These are phyloP conservation scores for Candida adriatica DNA, from an alignment of 805 yeast species.

Conservation along the genomic window DNA sequence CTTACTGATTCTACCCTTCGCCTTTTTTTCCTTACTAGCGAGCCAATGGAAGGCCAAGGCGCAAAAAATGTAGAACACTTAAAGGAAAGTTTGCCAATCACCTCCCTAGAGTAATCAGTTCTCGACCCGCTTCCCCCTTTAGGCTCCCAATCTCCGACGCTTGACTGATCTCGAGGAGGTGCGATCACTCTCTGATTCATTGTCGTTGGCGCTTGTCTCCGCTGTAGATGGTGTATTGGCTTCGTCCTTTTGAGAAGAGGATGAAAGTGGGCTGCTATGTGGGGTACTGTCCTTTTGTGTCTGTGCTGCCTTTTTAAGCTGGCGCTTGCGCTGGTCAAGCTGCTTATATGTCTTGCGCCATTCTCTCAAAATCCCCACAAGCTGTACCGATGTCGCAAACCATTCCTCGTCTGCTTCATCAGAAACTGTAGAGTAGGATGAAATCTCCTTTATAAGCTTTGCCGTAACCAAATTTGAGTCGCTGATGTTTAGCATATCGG, in stretches of 20 bases:
- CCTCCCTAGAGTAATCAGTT: no score
- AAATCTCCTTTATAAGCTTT: constrained; percentile 1
- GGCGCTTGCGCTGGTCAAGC: constrained; percentile 22
- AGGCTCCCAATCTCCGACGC: neutral
- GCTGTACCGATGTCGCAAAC: constrained; percentile 12
- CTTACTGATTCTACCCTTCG: no score
- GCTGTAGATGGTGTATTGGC: constrained; percentile 3
- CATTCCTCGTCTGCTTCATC: constrained; percentile 13
- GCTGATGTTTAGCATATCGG: neutral
- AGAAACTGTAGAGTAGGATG: constrained; percentile 3
- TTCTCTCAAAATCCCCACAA: constrained; percentile 10
- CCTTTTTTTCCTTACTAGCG: no score
- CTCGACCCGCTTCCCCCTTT: no score
- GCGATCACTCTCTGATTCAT: constrained; percentile 6
- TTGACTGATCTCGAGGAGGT: neutral
- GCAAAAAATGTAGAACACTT: no score
- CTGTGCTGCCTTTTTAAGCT: constrained; percentile 11
- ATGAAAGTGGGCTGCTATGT: neutral
- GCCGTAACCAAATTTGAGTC: neutral
- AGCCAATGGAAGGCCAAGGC: no score
- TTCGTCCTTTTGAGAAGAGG: neutral
- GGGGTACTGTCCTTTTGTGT: neutral
- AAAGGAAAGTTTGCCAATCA: no score
- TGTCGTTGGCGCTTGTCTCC: constrained; percentile 6
- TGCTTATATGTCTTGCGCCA: constrained; percentile 24